These are phyloP conservation scores for Helicostylum pulchrum DNA, from an alignment of 192 early-diverging fungal species.

Conservation along the genomic window DNA sequence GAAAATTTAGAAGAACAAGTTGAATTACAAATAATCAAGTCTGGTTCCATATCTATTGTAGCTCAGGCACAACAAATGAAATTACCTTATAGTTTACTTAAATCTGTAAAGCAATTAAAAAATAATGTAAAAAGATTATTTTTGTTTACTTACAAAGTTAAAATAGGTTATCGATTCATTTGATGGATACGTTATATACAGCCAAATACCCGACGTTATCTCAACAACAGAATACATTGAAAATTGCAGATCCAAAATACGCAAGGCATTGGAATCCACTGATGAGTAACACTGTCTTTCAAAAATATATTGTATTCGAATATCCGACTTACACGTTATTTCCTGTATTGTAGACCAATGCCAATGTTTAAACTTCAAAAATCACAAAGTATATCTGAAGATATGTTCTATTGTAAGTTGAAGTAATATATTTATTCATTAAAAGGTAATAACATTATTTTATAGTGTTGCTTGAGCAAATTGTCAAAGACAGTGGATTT, in stretches of 20 bases:
- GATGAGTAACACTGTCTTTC: background rate
- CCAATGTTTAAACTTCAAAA: constrained; percentile 1
- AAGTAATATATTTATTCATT: too few species aligned
- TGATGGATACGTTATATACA: background rate
- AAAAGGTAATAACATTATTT: too few species aligned
- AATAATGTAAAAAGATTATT: too few species aligned
- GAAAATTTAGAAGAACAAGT: too few species aligned
- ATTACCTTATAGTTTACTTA: background rate
- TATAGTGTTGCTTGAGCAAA: constrained; percentile 1
- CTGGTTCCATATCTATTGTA: background rate
- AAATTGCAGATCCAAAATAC: background rate
- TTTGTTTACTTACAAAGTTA: too few species aligned
- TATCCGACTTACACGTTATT: too few species aligned
- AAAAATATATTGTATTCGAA: too few species aligned
- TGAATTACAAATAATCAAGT: too few species aligned
- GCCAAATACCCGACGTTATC: background rate
- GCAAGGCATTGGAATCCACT: too few species aligned
- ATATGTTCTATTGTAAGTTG: constrained; percentile 3
- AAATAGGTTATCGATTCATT: too few species aligned
- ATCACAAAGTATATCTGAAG: background rate
- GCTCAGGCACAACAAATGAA: background rate
- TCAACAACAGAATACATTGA: background rate
- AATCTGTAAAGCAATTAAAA: background rate
- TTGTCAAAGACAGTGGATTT: background rate
- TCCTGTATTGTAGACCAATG: background rate